Conservation (phyloP, 371 early-diverging fungal species). For the Circinella umbellata region DNA sequence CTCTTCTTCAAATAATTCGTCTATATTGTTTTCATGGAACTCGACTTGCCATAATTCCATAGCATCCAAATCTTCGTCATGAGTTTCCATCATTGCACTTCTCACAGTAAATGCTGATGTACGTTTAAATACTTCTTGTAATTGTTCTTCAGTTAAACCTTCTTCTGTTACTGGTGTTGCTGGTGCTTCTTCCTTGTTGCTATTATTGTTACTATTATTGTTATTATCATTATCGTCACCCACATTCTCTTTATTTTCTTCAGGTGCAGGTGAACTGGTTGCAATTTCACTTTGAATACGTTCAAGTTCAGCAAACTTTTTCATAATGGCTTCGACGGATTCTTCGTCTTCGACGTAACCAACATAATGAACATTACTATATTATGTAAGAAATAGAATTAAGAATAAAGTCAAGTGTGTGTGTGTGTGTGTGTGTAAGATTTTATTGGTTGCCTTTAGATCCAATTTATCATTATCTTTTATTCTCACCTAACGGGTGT, state of each 20-base stretch:
- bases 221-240: slow-evolving; percentile 8
- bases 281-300: slow-evolving; percentile 82
- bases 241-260: slow-evolving; percentile 12
- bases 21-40: slow-evolving; percentile 65
- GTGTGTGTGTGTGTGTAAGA: too few species aligned
- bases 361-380: slow-evolving; percentile 87
- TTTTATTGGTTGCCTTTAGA: too few species aligned
- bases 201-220: slow-evolving; percentile 1
- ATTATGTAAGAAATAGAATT: too few species aligned
- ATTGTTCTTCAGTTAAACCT: slow-evolving; percentile 73
- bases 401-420: too few species aligned
- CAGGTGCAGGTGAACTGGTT: slow-evolving; percentile 26
- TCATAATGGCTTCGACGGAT: slow-evolving; percentile 95
- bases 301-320: slow-evolving; percentile 94
- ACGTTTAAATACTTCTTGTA: slow-evolving; percentile 88
- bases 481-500: slow-evolving; percentile 31
- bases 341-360: slow-evolving; percentile 96
- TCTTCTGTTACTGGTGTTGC: background rate
- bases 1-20: slow-evolving; percentile 85
- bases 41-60: slow-evolving; percentile 80
- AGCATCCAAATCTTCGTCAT: slow-evolving; percentile 72
- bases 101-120: slow-evolving; percentile 89
- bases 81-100: slow-evolving; percentile 66
- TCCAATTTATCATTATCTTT: too few species aligned
- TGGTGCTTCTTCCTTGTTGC: background rate